These are phyloP conservation scores for Casuarina cunninghamiana DNA, from an alignment of 306 rosid species.

Conservation along the genomic window DNA sequence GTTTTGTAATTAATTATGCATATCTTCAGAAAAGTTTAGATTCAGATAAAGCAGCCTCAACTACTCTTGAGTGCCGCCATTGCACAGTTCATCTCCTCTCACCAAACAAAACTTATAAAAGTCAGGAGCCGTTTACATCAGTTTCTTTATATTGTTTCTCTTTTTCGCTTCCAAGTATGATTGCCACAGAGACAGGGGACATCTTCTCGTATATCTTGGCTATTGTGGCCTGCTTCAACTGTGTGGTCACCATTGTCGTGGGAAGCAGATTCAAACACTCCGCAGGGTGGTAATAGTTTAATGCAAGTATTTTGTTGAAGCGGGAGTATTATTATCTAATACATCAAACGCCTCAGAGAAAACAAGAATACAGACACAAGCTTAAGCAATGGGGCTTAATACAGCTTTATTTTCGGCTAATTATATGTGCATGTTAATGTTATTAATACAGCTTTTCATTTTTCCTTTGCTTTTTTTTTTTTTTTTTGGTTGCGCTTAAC, in stretches of 20 bases:
- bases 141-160: too few species aligned
- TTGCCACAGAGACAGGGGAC: background rate
- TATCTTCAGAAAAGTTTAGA: background rate
- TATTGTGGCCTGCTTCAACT: background rate
- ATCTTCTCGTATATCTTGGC: background rate
- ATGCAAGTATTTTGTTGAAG: background rate
- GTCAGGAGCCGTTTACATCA: background rate
- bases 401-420: too few species aligned
- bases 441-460: too few species aligned
- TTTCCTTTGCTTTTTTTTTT: too few species aligned
- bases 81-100: constrained; percentile 48
- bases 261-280: background rate
- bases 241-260: background rate
- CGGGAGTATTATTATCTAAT: too few species aligned
- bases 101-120: constrained; percentile 43
- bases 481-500: too few species aligned
- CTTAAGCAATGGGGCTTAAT: too few species aligned
- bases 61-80: constrained; percentile 31
- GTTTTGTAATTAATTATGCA: background rate
- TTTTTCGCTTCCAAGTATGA: too few species aligned
- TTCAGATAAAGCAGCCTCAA: constrained; percentile 23
- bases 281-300: background rate
- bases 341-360: too few species aligned
- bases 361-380: too few species aligned
- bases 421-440: too few species aligned